Evolutionary conservation across 495 filamentous ascomycete genomes (phyloP).

Genomic region (Sordaria brevicollis): DNA sequence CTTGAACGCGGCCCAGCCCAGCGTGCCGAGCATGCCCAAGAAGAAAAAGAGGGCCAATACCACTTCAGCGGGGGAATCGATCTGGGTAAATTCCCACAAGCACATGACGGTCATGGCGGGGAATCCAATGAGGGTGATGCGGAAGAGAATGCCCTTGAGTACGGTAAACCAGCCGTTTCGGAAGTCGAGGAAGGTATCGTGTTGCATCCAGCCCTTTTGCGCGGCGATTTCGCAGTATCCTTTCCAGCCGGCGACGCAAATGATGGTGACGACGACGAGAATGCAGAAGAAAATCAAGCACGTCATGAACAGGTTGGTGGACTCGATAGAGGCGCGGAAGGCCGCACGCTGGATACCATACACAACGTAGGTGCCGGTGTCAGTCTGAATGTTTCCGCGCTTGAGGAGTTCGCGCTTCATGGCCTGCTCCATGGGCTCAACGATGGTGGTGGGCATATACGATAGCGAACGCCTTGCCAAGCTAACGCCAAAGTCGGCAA

Average conservation of each 20-base stretch:
- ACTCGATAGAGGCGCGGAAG: conserved; percentile 76
- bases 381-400: conserved; percentile 38
- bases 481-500: conserved; percentile 21
- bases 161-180: conserved; percentile 66
- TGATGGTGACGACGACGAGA: conserved; percentile 55
- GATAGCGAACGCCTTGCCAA: conserved; percentile 39
- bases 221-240: conserved; percentile 62
- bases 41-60: conserved; percentile 87
- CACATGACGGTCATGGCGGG: conserved; percentile 89
- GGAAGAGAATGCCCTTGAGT: conserved; percentile 73
- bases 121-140: conserved; percentile 86
- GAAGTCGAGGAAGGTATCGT: conserved; percentile 89
- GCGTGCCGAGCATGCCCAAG: conserved; percentile 67
- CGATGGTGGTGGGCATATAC: conserved; percentile 41
- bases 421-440: conserved; percentile 18
- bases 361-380: conserved; percentile 54
- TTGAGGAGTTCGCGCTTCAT: conserved; percentile 27
- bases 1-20: conserved; percentile 83
- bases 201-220: conserved; percentile 69
- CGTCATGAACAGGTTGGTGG: conserved; percentile 91
- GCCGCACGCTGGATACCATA: conserved; percentile 84
- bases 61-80: conserved; percentile 79
- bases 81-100: conserved; percentile 85
- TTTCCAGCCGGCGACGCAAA: conserved; percentile 74
- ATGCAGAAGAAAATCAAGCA: conserved; percentile 82